phyloP scores from a whole-genome alignment of 2,329 filamentous ascomycete species.

The Rhytidhysteron rufulum region DNA sequence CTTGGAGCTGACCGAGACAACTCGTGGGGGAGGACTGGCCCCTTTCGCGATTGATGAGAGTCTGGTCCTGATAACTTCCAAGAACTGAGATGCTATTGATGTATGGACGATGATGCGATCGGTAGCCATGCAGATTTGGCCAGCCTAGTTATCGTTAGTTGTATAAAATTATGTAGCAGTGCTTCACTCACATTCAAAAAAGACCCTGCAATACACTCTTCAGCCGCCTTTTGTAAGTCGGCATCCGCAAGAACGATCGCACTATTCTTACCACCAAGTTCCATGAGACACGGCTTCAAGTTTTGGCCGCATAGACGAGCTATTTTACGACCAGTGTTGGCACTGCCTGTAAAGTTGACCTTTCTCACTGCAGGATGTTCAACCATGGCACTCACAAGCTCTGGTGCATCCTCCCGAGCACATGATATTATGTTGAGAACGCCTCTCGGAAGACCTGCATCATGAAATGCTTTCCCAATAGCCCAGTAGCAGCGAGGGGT shows the following conservation, averaged over 20 bases:
- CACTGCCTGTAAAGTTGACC: conserved; percentile 69
- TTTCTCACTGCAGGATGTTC: conserved; percentile 63
- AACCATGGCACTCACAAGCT: conserved; percentile 64
- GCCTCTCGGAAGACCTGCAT: conserved; percentile 70
- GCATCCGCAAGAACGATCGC: conserved; percentile 75
- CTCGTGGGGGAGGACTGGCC: conserved; percentile 4
- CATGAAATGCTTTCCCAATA: conserved; percentile 11
- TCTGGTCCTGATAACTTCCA: neutral
- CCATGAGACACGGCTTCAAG: conserved; percentile 56
- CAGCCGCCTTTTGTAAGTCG: conserved; percentile 68
- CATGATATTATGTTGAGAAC: conserved; percentile 66
- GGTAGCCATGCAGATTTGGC: conserved; percentile 57
- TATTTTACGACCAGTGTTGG: conserved; percentile 8
- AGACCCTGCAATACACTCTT: conserved; percentile 84
- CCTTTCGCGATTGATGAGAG: conserved; percentile 1
- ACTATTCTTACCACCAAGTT: conserved; percentile 79
- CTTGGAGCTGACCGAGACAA: conserved; percentile 8
- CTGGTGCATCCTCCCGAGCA: conserved; percentile 54
- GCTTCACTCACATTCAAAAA: conserved; percentile 57
- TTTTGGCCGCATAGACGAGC: conserved; percentile 9
- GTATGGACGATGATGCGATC: conserved; percentile 42
- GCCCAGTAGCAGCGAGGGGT: conserved; percentile 13
- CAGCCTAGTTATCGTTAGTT: conserved; percentile 23
- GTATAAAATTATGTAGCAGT: neutral
- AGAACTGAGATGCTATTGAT: conserved; percentile 25